A percentile compares a stretch with the other conserved stretches of the same genome.
Evolutionary conservation across 2,329 filamentous ascomycete genomes (phyloP).

Genomic region (Hymenoscyphus salicellus): DNA sequence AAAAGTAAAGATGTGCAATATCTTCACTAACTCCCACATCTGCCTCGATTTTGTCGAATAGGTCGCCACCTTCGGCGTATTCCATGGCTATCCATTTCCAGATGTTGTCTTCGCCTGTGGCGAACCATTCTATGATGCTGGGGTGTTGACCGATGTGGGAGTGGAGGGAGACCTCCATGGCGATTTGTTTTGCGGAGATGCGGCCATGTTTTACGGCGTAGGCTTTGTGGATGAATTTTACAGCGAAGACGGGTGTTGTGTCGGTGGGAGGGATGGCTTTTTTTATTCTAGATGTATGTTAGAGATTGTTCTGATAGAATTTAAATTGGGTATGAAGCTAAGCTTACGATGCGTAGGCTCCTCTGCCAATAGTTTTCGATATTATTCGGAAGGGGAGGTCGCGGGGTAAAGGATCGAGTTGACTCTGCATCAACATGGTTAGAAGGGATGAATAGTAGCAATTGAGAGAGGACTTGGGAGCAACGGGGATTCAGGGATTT

Average conservation of each 20-base stretch:
- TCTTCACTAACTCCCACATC: conserved; percentile 93
- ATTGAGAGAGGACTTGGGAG: neutral
- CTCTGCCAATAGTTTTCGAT: conserved; percentile 93
- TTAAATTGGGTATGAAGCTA: neutral
- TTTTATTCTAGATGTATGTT: conserved; percentile 54
- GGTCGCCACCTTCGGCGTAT: conserved; percentile 86
- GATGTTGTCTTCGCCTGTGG: conserved; percentile 75
- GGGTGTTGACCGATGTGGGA: conserved; percentile 82
- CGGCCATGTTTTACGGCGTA: conserved; percentile 88
- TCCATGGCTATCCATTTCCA: conserved; percentile 99
- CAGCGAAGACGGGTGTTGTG: conserved; percentile 78
- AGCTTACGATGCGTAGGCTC: conserved; percentile 90
- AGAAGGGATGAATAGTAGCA: conserved; percentile 10
- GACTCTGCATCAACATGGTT: conserved; percentile 63
- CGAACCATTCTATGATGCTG: conserved; percentile 92
- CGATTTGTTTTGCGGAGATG: conserved; percentile 82
- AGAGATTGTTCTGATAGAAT: neutral
- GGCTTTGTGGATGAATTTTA: conserved; percentile 98
- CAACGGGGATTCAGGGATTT: neutral
- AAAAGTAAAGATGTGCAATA: conserved; percentile 94
- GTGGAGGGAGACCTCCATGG: conserved; percentile 89
- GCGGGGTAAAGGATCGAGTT: conserved; percentile 78
- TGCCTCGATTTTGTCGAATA: conserved; percentile 99
- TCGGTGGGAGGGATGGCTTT: conserved; percentile 77
- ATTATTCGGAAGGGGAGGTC: conserved; percentile 91